Conservation (phyloP, 139 green algal genomes). For the Desmodesmus armatus region DNA sequence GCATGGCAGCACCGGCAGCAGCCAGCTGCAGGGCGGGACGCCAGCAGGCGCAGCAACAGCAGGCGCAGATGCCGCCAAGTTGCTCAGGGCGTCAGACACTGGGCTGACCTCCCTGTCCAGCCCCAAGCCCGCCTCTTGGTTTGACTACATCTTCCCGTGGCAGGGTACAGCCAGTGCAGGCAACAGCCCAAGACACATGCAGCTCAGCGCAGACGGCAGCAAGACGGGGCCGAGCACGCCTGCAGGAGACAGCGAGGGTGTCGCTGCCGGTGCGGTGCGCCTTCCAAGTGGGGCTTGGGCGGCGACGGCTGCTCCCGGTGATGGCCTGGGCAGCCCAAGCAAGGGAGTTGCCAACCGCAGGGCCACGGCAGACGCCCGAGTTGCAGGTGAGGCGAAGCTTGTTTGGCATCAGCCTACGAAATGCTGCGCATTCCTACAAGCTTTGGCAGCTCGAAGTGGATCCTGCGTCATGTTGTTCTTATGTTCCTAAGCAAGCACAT, state of each 20-base stretch:
- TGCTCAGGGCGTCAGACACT: too few species aligned
- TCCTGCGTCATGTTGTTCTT: too few species aligned
- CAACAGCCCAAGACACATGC: neutral
- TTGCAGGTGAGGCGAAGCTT: too few species aligned
- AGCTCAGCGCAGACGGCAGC: neutral
- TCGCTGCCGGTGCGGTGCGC: neutral
- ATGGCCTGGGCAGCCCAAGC: too few species aligned
- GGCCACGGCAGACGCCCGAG: too few species aligned
- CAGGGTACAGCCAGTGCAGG: neutral
- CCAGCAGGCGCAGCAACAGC: neutral
- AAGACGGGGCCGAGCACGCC: too few species aligned
- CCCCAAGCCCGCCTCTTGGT: constrained; percentile 1
- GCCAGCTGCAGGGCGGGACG: neutral
- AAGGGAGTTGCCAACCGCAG: too few species aligned
- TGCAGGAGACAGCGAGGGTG: neutral
- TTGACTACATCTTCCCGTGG: constrained; percentile 19
- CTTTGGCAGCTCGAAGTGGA: too few species aligned
- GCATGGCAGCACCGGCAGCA: neutral
- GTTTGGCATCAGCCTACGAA: too few species aligned
- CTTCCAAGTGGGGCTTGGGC: neutral
- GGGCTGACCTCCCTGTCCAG: too few species aligned
- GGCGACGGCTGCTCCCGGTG: neutral
- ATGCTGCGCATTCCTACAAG: too few species aligned
- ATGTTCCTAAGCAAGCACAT: too few species aligned
- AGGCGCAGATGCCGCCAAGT: neutral